phyloP scores from a whole-genome alignment of 192 early-diverging fungal species.

The Entomortierella lignicola region DNA sequence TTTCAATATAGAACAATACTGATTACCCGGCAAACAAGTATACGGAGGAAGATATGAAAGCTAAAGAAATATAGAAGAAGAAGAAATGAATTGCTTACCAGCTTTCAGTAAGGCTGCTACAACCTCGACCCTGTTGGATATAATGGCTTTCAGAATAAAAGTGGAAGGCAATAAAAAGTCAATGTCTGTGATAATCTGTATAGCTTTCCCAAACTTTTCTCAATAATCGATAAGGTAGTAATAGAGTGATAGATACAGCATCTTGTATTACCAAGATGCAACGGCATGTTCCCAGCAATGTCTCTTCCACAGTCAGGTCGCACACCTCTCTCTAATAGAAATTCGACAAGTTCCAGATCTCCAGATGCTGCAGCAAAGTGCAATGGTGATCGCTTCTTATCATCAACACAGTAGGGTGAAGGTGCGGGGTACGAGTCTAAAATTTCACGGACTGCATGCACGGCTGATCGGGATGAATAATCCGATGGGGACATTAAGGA shows the following conservation, averaged over 20 bases:
- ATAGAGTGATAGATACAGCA: not conserved
- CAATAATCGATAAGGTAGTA: not conserved
- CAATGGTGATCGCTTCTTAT: slow-evolving; percentile 48
- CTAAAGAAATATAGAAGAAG: not conserved
- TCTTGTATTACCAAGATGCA: slow-evolving; percentile 37
- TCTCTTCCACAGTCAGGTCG: slow-evolving; percentile 50
- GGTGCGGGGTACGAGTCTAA: slow-evolving; percentile 49
- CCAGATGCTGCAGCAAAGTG: slow-evolving; percentile 53
- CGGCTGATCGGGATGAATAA: slow-evolving; percentile 19
- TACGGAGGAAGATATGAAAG: no score
- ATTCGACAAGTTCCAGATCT: slow-evolving; percentile 48
- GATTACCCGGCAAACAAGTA: no score
- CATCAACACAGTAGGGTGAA: slow-evolving; percentile 48
- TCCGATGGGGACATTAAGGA: not conserved
- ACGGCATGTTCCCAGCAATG: slow-evolving; percentile 50
- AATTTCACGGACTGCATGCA: slow-evolving; percentile 42
- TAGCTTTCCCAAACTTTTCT: not conserved
- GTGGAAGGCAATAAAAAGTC: no score
- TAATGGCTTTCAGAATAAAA: slow-evolving; percentile 49
- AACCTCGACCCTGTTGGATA: slow-evolving; percentile 46
- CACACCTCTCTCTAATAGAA: slow-evolving; percentile 45
- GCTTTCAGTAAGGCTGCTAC: slow-evolving; percentile 46
- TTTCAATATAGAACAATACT: no score
- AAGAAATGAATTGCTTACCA: slow-evolving; percentile 9
- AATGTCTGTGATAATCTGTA: no score